phyloP scores from a whole-genome alignment of 768 basidiomycete species.

The Lepiota brunneoincarnata region DNA sequence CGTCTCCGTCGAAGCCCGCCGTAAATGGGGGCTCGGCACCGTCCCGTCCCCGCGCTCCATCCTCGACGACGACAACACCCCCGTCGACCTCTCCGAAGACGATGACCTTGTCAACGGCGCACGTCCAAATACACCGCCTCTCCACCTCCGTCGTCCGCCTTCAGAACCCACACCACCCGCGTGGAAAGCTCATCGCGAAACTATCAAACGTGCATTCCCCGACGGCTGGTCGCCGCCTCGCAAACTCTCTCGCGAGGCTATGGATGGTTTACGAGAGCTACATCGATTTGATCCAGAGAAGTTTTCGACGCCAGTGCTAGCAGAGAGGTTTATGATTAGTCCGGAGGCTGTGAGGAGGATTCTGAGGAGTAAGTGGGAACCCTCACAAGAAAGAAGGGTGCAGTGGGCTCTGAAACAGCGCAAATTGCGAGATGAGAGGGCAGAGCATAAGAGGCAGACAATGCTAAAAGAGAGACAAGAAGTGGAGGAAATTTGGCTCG shows the following conservation, averaged over 20 bases:
- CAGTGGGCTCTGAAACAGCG: slow-evolving; percentile 51
- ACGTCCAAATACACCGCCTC: slow-evolving; percentile 31
- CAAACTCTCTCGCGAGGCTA: slow-evolving; percentile 79
- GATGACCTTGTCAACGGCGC: slow-evolving; percentile 44
- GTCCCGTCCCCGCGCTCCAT: slow-evolving; percentile 40
- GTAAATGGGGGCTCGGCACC: slow-evolving; percentile 39
- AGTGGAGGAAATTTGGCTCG: slow-evolving; percentile 12
- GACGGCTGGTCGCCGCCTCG: slow-evolving; percentile 76
- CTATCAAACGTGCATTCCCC: slow-evolving; percentile 55
- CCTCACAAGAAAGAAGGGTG: slow-evolving; percentile 49
- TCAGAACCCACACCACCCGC: slow-evolving; percentile 43
- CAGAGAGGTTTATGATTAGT: slow-evolving; percentile 74
- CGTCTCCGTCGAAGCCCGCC: slow-evolving; percentile 14
- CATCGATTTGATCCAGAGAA: slow-evolving; percentile 59
- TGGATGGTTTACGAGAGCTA: slow-evolving; percentile 74
- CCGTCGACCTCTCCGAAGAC: slow-evolving; percentile 51
- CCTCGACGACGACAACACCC: slow-evolving; percentile 43
- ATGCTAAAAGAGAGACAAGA: slow-evolving; percentile 36
- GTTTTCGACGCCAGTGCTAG: slow-evolving; percentile 67
- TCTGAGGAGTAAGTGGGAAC: slow-evolving; percentile 71
- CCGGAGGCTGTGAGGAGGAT: slow-evolving; percentile 82
- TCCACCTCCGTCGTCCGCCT: slow-evolving; percentile 36
- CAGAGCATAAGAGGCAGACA: slow-evolving; percentile 30
- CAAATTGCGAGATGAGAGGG: slow-evolving; percentile 35
- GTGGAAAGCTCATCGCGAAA: slow-evolving; percentile 47